Conservation (phyloP, 2,329 filamentous ascomycete species). For the Coniochaeta sp. region DNA sequence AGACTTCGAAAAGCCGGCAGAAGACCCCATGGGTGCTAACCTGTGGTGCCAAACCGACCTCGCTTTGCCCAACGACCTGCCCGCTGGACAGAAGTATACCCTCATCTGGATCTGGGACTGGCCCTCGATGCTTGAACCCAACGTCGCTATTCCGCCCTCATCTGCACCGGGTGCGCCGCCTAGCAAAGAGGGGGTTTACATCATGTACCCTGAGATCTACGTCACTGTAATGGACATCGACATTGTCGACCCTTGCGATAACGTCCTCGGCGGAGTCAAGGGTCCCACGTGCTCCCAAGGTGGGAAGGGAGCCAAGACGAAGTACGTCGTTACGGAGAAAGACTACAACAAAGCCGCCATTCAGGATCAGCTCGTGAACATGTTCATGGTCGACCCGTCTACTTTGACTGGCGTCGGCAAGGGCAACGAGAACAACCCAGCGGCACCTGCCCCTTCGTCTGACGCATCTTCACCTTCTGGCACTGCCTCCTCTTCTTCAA, state of each 20-base stretch:
- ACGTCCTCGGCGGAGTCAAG: slow-evolving; percentile 31
- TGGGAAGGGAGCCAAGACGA: not conserved
- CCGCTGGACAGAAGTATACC: slow-evolving; percentile 62
- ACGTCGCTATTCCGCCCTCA: slow-evolving; percentile 17
- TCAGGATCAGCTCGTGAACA: slow-evolving; percentile 34
- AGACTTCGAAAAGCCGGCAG: slow-evolving; percentile 42
- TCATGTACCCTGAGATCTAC: slow-evolving; percentile 3
- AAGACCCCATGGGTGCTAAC: slow-evolving; percentile 47
- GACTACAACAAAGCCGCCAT: slow-evolving; percentile 37
- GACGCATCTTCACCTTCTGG: not conserved
- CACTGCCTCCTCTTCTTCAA: not conserved
- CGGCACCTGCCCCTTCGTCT: not conserved
- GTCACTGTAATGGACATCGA: slow-evolving; percentile 31
- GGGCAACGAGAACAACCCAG: not conserved
- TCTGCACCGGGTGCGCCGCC: not conserved
- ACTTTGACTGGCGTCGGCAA: not conserved
- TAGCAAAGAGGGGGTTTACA: not conserved
- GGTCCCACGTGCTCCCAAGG: slow-evolving; percentile 26
- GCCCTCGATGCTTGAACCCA: slow-evolving; percentile 49
- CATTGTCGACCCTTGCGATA: slow-evolving; percentile 20
- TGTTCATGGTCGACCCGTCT: slow-evolving; percentile 36
- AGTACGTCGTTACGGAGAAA: slow-evolving; percentile 23
- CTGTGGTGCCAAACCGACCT: slow-evolving; percentile 79
- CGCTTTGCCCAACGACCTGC: slow-evolving; percentile 60
- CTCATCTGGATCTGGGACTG: slow-evolving; percentile 98